Conservation (phyloP, 225 moss, liverwort and hornwort genomes). For the Polytrichum commune region DNA sequence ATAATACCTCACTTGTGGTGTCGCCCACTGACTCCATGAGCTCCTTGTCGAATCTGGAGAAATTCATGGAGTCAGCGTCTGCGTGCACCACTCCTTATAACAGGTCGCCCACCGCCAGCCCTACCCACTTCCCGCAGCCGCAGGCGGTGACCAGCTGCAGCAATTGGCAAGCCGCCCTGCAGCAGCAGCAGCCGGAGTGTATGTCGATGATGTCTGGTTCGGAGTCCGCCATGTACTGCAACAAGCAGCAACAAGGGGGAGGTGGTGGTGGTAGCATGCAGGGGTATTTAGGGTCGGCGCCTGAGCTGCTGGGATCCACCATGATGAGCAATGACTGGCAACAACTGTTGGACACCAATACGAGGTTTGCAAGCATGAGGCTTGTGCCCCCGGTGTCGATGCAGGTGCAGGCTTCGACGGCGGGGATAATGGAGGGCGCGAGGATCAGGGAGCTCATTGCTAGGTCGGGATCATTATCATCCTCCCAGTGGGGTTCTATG, state of each 20-base stretch:
- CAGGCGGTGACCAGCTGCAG: not conserved
- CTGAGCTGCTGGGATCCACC: constrained; percentile 3
- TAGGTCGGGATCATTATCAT: not conserved
- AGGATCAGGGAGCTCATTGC: constrained; percentile 13
- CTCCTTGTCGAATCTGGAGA: not conserved
- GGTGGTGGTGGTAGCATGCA: not conserved
- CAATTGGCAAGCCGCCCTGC: not conserved
- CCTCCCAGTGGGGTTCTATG: constrained; percentile 3
- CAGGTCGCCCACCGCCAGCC: constrained; percentile 1
- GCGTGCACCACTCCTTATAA: not conserved
- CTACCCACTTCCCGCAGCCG: not conserved
- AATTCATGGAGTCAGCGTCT: not conserved
- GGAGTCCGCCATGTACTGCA: not conserved
- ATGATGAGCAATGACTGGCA: constrained; percentile 11
- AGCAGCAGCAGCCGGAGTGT: not conserved
- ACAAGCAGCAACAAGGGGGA: not conserved
- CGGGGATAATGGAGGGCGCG: constrained; percentile 7
- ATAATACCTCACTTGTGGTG: not conserved
- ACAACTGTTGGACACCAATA: not conserved
- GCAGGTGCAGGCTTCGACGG: not conserved
- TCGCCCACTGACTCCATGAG: not conserved
- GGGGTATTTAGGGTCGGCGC: not conserved
- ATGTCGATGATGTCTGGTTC: not conserved
- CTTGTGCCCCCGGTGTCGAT: not conserved
- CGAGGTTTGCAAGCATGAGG: not conserved